phyloP scores from a whole-genome alignment of 2,329 filamentous ascomycete species.

The Aurifilum marmelostoma region DNA sequence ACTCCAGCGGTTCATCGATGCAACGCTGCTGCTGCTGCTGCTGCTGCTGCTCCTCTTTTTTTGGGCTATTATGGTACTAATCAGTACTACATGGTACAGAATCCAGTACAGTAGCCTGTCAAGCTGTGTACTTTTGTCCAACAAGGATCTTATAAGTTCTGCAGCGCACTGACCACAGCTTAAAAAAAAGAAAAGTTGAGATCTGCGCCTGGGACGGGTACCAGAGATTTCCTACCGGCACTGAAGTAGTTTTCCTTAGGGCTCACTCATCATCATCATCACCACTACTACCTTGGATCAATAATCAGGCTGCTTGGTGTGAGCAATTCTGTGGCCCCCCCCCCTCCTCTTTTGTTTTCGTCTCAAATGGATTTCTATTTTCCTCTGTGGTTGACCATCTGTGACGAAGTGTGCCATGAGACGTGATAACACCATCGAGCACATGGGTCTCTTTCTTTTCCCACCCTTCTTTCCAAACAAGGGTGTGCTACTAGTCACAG shows the following conservation, averaged over 20 bases:
- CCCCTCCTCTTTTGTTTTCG: background rate
- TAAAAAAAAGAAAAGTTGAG: slow-evolving; percentile 18
- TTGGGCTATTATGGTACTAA: background rate
- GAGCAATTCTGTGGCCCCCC: background rate
- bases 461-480: background rate
- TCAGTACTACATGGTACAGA: too few species aligned
- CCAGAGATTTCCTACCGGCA: slow-evolving; percentile 2
- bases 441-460: slow-evolving; percentile 11
- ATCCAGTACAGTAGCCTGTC: too few species aligned
- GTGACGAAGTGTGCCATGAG: slow-evolving; percentile 11
- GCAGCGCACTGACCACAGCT: slow-evolving; percentile 26
- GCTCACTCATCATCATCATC: background rate
- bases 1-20: slow-evolving; percentile 19
- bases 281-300: background rate
- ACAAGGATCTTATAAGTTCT: slow-evolving; percentile 14
- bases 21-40: too few species aligned
- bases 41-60: too few species aligned
- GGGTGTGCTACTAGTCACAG: slow-evolving; percentile 3
- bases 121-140: background rate
- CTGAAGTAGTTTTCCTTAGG: background rate
- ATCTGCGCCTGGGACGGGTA: slow-evolving; percentile 11
- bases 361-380: too few species aligned
- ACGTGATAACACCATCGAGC: slow-evolving; percentile 22
- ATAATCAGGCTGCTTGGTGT: background rate
- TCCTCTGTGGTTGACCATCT: slow-evolving; percentile 4